These are phyloP conservation scores for Tylopilus felleus DNA, from an alignment of 768 basidiomycete genomes.

Conservation along the genomic window DNA sequence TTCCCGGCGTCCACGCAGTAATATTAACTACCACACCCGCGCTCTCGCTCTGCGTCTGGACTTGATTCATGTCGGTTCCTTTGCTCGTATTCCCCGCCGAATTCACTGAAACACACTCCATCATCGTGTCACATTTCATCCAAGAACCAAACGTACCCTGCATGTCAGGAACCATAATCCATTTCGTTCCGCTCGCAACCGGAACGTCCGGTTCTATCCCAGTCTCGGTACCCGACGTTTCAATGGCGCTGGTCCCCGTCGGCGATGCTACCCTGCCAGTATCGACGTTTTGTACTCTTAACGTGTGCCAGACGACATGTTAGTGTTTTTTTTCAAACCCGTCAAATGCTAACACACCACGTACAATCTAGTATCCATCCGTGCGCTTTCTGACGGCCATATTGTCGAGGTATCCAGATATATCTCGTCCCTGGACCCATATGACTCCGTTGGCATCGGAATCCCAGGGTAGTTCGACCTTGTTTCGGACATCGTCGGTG, in stretches of 20 bases:
- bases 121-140: too few species aligned
- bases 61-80: conserved; percentile 1
- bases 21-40: conserved; percentile 11
- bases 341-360: conserved; percentile 4
- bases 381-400: conserved; percentile 5
- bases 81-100: neutral
- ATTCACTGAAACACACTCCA: too few species aligned
- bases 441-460: conserved; percentile 14
- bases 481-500: conserved; percentile 9
- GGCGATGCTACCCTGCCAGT: neutral
- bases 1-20: neutral
- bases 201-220: neutral
- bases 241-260: neutral
- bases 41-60: neutral
- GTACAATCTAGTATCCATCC: conserved; percentile 2
- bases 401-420: conserved; percentile 5
- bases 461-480: neutral
- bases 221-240: neutral
- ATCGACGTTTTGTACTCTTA: conserved; percentile 7
- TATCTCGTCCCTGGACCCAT: conserved; percentile 6
- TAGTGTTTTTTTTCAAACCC: neutral
- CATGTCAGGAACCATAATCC: conserved; percentile 9
- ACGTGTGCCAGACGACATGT: neutral
- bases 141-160: conserved; percentile 10
- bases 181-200: conserved; percentile 1